Conservation (phyloP, 108 stramenopile species). For the Nannochloropsis salina region DNA sequence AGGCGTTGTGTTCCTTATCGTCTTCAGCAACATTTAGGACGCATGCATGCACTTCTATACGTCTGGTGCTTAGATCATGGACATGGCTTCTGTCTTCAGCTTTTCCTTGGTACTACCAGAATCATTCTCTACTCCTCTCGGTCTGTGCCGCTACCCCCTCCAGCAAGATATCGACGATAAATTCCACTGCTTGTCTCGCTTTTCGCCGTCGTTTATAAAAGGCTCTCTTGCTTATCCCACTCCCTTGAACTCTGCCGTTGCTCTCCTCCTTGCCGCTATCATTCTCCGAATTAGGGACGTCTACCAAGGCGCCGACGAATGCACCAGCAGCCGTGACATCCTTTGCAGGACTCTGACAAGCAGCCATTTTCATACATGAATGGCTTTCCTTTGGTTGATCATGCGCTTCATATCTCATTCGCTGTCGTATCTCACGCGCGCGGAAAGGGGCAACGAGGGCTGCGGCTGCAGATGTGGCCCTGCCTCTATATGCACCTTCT, state of each 20-base stretch:
- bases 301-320: not conserved
- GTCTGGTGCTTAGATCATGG: no score
- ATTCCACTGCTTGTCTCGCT: not conserved
- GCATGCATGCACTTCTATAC: no score
- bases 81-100: no score
- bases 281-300: not conserved
- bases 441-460: not conserved
- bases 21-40: no score
- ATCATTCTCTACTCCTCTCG: no score
- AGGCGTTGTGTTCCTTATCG: no score
- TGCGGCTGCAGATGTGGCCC: not conserved
- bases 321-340: not conserved
- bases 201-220: constrained; percentile 15
- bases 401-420: not conserved
- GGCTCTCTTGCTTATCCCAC: not conserved
- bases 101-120: no score
- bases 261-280: not conserved
- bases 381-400: not conserved
- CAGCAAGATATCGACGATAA: not conserved
- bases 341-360: not conserved
- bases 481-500: no score
- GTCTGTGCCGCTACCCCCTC: not conserved
- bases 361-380: no score
- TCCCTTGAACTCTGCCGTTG: not conserved
- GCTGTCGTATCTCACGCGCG: not conserved